These are phyloP conservation scores for Aspergillus novoparasiticus DNA, from an alignment of 2,329 filamentous ascomycete species.

Conservation along the genomic window DNA sequence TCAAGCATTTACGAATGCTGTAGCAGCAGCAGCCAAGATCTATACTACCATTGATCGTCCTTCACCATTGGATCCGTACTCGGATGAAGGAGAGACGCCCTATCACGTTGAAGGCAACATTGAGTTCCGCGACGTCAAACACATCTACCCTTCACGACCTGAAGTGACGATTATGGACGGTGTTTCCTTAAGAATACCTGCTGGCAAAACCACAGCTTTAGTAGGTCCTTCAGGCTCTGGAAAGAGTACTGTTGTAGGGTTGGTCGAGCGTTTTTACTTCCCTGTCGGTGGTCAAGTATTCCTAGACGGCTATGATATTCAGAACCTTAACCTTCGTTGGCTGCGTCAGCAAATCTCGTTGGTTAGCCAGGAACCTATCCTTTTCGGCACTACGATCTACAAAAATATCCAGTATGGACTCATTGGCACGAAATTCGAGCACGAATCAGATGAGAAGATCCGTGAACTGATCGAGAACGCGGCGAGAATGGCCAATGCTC, in stretches of 20 bases:
- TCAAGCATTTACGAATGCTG: conserved; percentile 80
- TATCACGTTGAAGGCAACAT: conserved; percentile 75
- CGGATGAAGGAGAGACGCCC: conserved; percentile 70
- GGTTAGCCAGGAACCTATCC: conserved; percentile 88
- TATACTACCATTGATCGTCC: conserved; percentile 87
- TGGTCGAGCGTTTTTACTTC: conserved; percentile 93
- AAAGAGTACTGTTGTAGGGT: conserved; percentile 90
- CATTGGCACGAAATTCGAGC: conserved; percentile 78
- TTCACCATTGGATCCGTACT: conserved; percentile 80
- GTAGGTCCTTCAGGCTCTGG: conserved; percentile 94
- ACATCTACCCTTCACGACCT: conserved; percentile 91
- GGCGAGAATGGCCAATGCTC: conserved; percentile 87
- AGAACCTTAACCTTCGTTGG: conserved; percentile 83
- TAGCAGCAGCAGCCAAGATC: conserved; percentile 87
- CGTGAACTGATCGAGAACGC: conserved; percentile 74
- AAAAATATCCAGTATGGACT: conserved; percentile 89
- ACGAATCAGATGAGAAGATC: conserved; percentile 67
- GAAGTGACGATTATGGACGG: conserved; percentile 87
- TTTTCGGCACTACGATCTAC: conserved; percentile 87
- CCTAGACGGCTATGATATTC: conserved; percentile 81
- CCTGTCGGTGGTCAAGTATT: conserved; percentile 78
- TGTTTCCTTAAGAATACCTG: conserved; percentile 77
- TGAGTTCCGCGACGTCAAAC: conserved; percentile 78
- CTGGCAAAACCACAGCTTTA: conserved; percentile 88
- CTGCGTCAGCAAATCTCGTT: conserved; percentile 88